phyloP scores from a whole-genome alignment of 495 filamentous ascomycete species.

The Penicillium ucsense region DNA sequence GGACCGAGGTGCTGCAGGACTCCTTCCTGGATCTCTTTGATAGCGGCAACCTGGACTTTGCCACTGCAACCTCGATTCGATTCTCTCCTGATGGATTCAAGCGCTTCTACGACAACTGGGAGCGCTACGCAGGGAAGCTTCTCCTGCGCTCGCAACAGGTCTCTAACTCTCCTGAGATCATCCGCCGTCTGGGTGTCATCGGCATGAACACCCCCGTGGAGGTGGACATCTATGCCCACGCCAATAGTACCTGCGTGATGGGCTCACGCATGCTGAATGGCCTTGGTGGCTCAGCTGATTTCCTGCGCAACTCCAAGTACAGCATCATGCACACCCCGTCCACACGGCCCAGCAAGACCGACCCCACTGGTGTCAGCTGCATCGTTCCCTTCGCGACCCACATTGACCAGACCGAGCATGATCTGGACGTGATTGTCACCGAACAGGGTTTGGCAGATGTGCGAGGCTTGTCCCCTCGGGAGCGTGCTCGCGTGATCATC shows the following conservation, averaged over 20 bases:
- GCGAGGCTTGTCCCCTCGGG: constrained; percentile 66
- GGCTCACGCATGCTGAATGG: constrained; percentile 88
- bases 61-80: constrained; percentile 82
- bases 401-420: constrained; percentile 89
- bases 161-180: constrained; percentile 91
- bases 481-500: constrained; percentile 79
- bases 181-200: constrained; percentile 76
- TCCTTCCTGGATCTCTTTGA: constrained; percentile 93
- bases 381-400: constrained; percentile 92
- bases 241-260: constrained; percentile 87
- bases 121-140: constrained; percentile 69
- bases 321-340: constrained; percentile 90
- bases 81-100: constrained; percentile 89
- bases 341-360: constrained; percentile 69
- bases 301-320: constrained; percentile 76
- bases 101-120: constrained; percentile 85
- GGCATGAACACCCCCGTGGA: constrained; percentile 96
- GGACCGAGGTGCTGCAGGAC: constrained; percentile 92
- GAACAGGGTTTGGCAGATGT: constrained; percentile 85
- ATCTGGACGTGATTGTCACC: constrained; percentile 79
- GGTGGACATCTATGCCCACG: constrained; percentile 91
- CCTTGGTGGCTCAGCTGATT: constrained; percentile 80
- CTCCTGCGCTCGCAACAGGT: constrained; percentile 82
- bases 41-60: constrained; percentile 80
- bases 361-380: constrained; percentile 74